phyloP scores from a whole-genome alignment of 2,329 filamentous ascomycete genomes.

The Arthroderma sp. region DNA sequence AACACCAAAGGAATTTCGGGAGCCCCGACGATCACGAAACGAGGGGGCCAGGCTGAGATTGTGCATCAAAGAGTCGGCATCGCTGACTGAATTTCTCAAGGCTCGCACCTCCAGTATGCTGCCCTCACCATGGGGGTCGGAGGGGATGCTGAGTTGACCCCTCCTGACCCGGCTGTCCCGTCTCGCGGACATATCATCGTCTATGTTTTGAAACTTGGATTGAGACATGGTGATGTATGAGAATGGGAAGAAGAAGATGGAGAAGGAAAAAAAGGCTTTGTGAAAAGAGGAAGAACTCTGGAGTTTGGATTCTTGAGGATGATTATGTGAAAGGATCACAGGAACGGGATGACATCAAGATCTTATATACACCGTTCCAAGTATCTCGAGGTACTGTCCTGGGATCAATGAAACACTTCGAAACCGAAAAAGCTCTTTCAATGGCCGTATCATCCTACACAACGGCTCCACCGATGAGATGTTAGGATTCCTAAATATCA shows the following conservation, averaged over 20 bases:
- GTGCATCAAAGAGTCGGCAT: slow-evolving; percentile 59
- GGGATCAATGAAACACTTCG: neutral
- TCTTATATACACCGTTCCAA: slow-evolving; percentile 1
- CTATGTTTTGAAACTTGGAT: neutral
- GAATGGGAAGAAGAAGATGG: neutral
- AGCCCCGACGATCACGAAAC: slow-evolving; percentile 52
- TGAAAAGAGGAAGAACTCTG: neutral
- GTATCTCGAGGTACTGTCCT: neutral
- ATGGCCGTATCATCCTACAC: neutral
- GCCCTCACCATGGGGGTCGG: slow-evolving; percentile 27
- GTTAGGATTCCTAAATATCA: slow-evolving; percentile 4
- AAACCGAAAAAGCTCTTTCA: too few relatives aligned
- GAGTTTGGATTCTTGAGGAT: neutral
- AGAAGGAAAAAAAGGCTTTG: neutral
- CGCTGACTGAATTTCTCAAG: slow-evolving; percentile 52
- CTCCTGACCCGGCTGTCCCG: slow-evolving; percentile 4
- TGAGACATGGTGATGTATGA: slow-evolving; percentile 1
- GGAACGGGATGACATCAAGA: neutral
- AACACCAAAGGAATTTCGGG: slow-evolving; percentile 63
- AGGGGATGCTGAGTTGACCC: slow-evolving; percentile 27
- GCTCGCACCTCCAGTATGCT: slow-evolving; percentile 57
- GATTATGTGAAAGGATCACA: neutral
- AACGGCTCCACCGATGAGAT: slow-evolving; percentile 4
- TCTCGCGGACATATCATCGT: slow-evolving; percentile 4
- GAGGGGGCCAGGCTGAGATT: slow-evolving; percentile 55